These are phyloP conservation scores for Vigna mungo DNA, from an alignment of 306 rosid species.

Conservation along the genomic window DNA sequence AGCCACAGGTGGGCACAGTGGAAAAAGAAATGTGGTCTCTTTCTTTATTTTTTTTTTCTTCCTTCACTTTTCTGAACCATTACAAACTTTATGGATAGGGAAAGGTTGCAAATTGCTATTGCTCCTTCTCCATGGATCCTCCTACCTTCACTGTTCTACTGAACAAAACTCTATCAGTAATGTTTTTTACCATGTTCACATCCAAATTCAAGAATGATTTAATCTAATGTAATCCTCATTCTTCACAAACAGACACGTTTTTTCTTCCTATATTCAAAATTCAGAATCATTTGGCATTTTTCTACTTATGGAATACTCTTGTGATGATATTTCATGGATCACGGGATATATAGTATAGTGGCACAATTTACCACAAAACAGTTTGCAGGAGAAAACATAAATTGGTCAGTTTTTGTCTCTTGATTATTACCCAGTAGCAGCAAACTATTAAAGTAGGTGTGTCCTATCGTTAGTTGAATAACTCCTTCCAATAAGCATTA, in stretches of 20 bases:
- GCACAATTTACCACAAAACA: constrained; percentile 58
- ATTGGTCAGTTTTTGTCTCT: constrained; percentile 36
- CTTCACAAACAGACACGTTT: background rate
- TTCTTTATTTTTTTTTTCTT: constrained; percentile 15
- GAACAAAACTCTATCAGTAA: background rate
- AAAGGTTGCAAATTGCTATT: constrained; percentile 45
- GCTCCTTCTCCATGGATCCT: constrained; percentile 38
- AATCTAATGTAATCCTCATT: constrained; percentile 7
- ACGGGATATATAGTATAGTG: constrained; percentile 38
- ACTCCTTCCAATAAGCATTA: background rate
- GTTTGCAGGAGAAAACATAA: background rate
- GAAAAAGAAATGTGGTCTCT: constrained; percentile 36
- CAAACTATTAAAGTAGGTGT: background rate
- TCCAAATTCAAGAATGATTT: background rate
- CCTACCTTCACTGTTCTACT: constrained; percentile 44
- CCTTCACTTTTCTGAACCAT: constrained; percentile 50
- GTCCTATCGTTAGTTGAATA: background rate
- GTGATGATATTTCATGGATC: constrained; percentile 38
- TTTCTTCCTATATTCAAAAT: constrained; percentile 24
- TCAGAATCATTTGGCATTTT: constrained; percentile 55
- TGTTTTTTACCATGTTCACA: constrained; percentile 16
- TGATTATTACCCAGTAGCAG: background rate
- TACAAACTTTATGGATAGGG: constrained; percentile 41
- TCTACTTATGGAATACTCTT: background rate
- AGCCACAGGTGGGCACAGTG: constrained; percentile 57